Evolutionary conservation across 345 rosid species (phyloP), one percentile per base, ranked within the genome.

Genomic region (Syzygium aromaticum): DNA sequence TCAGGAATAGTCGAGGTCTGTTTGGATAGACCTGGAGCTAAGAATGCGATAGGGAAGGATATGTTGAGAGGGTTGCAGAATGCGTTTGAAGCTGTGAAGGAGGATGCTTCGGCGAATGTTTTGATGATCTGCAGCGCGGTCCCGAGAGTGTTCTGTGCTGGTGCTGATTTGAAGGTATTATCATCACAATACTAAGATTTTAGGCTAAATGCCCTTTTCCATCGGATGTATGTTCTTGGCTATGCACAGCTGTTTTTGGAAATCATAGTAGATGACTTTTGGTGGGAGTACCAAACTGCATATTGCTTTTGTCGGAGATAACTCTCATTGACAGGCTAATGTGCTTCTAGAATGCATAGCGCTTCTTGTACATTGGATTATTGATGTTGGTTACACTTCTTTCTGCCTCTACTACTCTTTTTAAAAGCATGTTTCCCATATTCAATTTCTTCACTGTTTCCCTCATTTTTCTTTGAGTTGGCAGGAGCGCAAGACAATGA

Each of bases 161-260:
- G 99, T 27, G 99, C 99, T 87, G 99, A 97, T 93, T 92, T 97
- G 77, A 97, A 96, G 99, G 98, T 95, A 90, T 63, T 38, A 22
- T 3, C 83, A 8, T 54, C 49, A 54, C 2, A 21, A 30, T 85
- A 54, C 51, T 51, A 38, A 33, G 0, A 57, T 56, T 49, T 38
- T 2, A 10, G 43, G 54, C 49, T 86, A 7, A 54, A 77, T 86
- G 49, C 23, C 12, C 3, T 73, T 19, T 19, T 73, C 13, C 49
- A 33, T 9, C 0, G 7, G 49, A 67, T 38, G 27, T 33, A 73
- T 73, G 80, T 73, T 73, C 23, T 33, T 73, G 80, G 22, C 46
- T 33, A 73, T 73, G 49, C 0, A 3, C 27, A 38, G 49, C 49
- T 38, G 27, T 38, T 73, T 73, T 38, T 5, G 80, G 80, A 38